A percentile compares a stretch with the other conserved stretches of the same genome.
These are phyloP conservation scores for Apiospora phragmitis DNA, from an alignment of 2,329 filamentous ascomycete species.

Conservation along the genomic window DNA sequence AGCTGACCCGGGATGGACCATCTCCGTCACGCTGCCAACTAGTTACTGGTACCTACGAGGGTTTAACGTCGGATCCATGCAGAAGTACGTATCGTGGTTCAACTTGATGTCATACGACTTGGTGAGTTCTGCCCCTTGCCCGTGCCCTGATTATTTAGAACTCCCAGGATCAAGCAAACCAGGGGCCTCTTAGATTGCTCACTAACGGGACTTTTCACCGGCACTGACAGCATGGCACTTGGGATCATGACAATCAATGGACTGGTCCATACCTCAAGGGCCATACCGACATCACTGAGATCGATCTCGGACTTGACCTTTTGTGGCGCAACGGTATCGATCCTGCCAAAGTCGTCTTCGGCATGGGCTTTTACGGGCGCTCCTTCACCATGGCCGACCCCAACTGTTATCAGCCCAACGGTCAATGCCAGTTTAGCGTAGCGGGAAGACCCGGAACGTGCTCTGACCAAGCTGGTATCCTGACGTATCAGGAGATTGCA, in stretches of 20 bases:
- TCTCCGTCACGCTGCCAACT: not conserved
- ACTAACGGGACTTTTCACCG: no score
- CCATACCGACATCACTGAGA: not conserved
- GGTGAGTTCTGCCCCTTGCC: no score
- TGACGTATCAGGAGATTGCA: not conserved
- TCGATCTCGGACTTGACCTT: not conserved
- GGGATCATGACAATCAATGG: not conserved
- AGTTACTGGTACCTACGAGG: not conserved
- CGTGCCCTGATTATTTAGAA: no score
- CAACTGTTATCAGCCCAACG: no score
- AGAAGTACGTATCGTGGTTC: not conserved
- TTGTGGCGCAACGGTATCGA: not conserved
- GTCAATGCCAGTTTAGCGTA: no score
- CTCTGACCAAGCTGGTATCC: not conserved
- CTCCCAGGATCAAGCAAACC: no score
- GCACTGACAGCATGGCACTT: not conserved
- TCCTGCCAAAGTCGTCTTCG: not conserved
- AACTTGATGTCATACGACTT: not conserved
- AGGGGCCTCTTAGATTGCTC: no score
- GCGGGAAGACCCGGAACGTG: no score
- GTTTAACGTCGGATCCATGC: not conserved
- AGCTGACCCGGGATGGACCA: no score
- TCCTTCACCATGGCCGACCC: no score
- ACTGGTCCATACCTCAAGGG: not conserved
- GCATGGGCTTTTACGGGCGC: not conserved